phyloP scores from a whole-genome alignment of 148 eudicot genomes.

The Camellia sinensis region DNA sequence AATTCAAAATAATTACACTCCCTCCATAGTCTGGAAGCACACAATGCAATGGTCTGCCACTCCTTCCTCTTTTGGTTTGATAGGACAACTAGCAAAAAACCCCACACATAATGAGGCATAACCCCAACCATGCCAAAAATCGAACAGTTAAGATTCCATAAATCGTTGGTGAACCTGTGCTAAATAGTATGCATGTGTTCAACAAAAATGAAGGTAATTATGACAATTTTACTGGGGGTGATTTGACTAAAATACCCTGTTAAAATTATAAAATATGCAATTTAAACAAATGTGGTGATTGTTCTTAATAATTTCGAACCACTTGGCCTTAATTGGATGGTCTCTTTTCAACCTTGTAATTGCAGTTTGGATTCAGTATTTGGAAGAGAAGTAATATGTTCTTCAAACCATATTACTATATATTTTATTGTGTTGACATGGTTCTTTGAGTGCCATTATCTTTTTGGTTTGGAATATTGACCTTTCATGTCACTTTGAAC shows the following conservation, averaged over 20 bases:
- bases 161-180: background rate
- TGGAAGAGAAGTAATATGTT: background rate
- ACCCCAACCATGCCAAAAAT: too few species aligned
- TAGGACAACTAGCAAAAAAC: too few species aligned
- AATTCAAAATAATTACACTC: too few species aligned
- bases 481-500: constrained; percentile 16
- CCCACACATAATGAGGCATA: too few species aligned
- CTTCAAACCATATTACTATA: background rate
- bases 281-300: background rate
- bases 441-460: background rate
- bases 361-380: background rate
- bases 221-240: background rate
- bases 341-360: background rate
- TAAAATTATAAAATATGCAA: background rate
- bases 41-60: too few species aligned
- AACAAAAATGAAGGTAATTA: background rate
- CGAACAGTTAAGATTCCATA: too few species aligned
- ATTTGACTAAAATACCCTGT: background rate
- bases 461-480: background rate
- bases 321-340: constrained; percentile 2
- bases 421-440: background rate
- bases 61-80: too few species aligned
- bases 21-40: too few species aligned
- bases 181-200: background rate
- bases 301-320: background rate